Base-by-base conservation (phyloP, 2,329 filamentous ascomycete species). In the Exophiala dermatitidis region DNA sequence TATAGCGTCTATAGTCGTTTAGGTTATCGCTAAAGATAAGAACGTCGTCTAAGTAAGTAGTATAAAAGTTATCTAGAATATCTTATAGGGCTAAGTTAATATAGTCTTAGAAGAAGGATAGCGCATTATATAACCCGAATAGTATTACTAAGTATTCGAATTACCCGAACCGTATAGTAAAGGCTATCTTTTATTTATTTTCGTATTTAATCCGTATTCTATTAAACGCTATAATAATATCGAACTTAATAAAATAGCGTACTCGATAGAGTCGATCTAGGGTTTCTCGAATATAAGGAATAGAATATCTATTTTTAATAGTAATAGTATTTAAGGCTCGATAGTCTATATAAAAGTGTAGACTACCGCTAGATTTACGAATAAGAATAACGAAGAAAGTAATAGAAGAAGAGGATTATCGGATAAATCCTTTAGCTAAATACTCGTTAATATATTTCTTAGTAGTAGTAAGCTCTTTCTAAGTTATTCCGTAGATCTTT, bases 61-160 rank as follows among this genome's bases (percentile, higher is more conserved):
- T 43, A 41, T 4, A 42, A 28, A 49, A 60, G 2, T 46, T 52
- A 48, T 64, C 43, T 3, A 64, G 12, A 3, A 56, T 48, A 1
- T 52, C 41, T 31, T 31, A 2, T 9, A 64, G 36, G 12, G 43
- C 47, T 2, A 52, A 42, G 42, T 64, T 63, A 26, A 63, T 65
- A 42, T 46, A 57, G 3, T 43, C 40, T 46, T 63, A 52, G 34
- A 61, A 63, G 2, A 37, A 55, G 1, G 44, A 50, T 8, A 47
- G 58, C 0, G 49, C 51, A 45, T 63, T 62, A 12, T n/a, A 51
- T n/a, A 64, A 41, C 28, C 50, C 48, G 50, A 63, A 62, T 1
- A 37, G 49, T 43, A 63, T 62, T 34, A 64, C 49, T 19, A 53
- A 30, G 54, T 59, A 64, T 46, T 64, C 38, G 44, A 57, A 64